A percentile compares a stretch with the other conserved stretches of the same genome.
Evolutionary conservation across 441 rosid species (phyloP).

Genomic region (Manihot esculenta): DNA sequence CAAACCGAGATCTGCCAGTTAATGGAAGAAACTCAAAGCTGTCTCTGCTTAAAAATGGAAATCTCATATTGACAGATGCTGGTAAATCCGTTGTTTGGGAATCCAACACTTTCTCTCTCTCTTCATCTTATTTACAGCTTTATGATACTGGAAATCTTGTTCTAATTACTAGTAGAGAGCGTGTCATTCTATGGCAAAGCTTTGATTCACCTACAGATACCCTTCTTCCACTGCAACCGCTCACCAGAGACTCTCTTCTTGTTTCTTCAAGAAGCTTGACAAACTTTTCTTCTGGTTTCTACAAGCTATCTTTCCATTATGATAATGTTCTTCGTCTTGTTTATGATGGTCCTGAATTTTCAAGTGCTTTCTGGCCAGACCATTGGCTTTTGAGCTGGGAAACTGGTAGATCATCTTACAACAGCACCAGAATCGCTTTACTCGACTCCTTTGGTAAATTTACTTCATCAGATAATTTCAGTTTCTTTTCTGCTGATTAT

Average conservation of each 20-base stretch:
- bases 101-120: slow-evolving; percentile 13
- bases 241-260: slow-evolving; percentile 20
- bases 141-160: slow-evolving; percentile 30
- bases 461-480: slow-evolving; percentile 13
- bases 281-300: slow-evolving; percentile 30
- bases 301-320: slow-evolving; percentile 26
- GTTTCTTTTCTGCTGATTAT: not conserved
- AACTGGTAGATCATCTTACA: slow-evolving; percentile 9
- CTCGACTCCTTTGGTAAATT: not conserved
- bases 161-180: not conserved
- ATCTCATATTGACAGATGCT: slow-evolving; percentile 28
- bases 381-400: slow-evolving; percentile 1
- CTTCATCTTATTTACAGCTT: slow-evolving; percentile 7
- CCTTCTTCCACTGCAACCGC: slow-evolving; percentile 34
- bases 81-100: slow-evolving; percentile 21
- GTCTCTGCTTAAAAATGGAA: slow-evolving; percentile 21
- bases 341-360: slow-evolving; percentile 17
- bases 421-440: not conserved
- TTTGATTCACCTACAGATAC: slow-evolving; percentile 40
- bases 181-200: slow-evolving; percentile 31
- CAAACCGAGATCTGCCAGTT: slow-evolving; percentile 31
- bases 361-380: slow-evolving; percentile 39
- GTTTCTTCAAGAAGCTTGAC: slow-evolving; percentile 30
- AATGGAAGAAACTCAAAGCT: slow-evolving; percentile 31
- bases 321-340: slow-evolving; percentile 34